These are phyloP conservation scores for Diplodia seriata DNA, from an alignment of 2,329 filamentous ascomycete genomes.

Conservation along the genomic window DNA sequence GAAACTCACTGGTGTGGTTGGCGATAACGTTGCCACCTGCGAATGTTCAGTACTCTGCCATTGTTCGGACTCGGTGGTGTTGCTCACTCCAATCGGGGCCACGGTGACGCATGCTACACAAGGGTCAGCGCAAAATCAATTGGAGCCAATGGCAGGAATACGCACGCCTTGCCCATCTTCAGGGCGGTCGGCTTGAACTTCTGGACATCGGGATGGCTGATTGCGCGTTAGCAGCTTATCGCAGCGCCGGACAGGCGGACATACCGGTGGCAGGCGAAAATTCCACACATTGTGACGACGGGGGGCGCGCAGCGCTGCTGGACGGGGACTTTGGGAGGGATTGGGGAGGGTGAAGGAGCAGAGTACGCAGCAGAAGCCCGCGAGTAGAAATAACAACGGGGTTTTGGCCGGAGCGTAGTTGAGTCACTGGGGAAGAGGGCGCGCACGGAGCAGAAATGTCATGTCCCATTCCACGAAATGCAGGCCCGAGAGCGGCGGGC, in stretches of 20 bases:
- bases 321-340: slow-evolving; percentile 12
- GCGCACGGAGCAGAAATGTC: slow-evolving; percentile 18
- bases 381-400: slow-evolving; percentile 15
- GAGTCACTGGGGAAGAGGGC: slow-evolving; percentile 24
- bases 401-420: slow-evolving; percentile 4
- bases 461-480: slow-evolving; percentile 5
- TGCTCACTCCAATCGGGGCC: slow-evolving; percentile 96
- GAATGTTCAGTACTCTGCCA: slow-evolving; percentile 42
- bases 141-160: slow-evolving; percentile 38
- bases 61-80: slow-evolving; percentile 40
- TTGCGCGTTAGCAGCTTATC: slow-evolving; percentile 42
- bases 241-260: slow-evolving; percentile 39
- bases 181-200: slow-evolving; percentile 96
- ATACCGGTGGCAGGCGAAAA: slow-evolving; percentile 92
- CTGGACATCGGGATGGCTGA: slow-evolving; percentile 85
- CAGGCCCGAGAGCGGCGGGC: slow-evolving; percentile 25
- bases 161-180: slow-evolving; percentile 92
- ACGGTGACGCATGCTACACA: slow-evolving; percentile 83
- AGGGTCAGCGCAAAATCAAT: slow-evolving; percentile 43
- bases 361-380: slow-evolving; percentile 21
- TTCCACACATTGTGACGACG: slow-evolving; percentile 81
- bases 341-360: slow-evolving; percentile 18
- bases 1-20: slow-evolving; percentile 81
- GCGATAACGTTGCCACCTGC: slow-evolving; percentile 85
- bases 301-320: slow-evolving; percentile 29